Evolutionary conservation across 2,329 filamentous ascomycete genomes (phyloP).

Genomic region (Biscogniauxia mediterranea): DNA sequence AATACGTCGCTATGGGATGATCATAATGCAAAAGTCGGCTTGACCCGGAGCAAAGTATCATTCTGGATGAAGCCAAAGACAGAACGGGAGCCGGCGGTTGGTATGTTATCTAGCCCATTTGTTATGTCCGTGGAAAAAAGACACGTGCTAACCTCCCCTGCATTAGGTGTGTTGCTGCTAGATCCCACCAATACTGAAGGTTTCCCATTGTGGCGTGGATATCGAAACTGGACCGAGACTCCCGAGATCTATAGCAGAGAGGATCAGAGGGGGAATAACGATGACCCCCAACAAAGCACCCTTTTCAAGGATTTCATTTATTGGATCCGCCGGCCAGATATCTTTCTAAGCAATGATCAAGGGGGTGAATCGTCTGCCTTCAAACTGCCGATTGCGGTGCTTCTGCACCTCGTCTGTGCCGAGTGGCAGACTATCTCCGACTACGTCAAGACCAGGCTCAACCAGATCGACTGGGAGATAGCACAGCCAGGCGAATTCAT

Average conservation of each 20-base stretch:
- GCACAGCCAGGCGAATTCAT: conserved; percentile 22
- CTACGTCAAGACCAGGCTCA: conserved; percentile 30
- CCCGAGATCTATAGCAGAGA: not conserved
- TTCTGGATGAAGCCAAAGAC: conserved; percentile 21
- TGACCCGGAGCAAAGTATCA: conserved; percentile 25
- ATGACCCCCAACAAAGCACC: conserved; percentile 2
- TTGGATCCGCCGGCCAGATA: conserved; percentile 21
- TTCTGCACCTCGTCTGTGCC: conserved; percentile 26
- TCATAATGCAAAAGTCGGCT: conserved; percentile 17
- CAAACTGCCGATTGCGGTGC: conserved; percentile 20
- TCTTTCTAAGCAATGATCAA: conserved; percentile 7
- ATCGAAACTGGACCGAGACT: conserved; percentile 18
- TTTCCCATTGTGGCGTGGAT: conserved; percentile 26
- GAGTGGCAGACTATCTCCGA: conserved; percentile 29
- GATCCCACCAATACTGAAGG: conserved; percentile 18
- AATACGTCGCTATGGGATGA: conserved; percentile 26
- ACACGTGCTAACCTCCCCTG: not conserved
- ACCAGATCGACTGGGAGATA: conserved; percentile 29
- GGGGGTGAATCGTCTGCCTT: not conserved
- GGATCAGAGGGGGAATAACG: not conserved
- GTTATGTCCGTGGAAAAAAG: not conserved
- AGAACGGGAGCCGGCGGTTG: not conserved
- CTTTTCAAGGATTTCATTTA: conserved; percentile 28
- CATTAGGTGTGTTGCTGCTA: conserved; percentile 12
- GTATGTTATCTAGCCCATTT: not conserved